Evolutionary conservation across 169 alveolate genomes (phyloP), one percentile per base, ranked within the genome.

Genomic region (Babesia divergens): DNA sequence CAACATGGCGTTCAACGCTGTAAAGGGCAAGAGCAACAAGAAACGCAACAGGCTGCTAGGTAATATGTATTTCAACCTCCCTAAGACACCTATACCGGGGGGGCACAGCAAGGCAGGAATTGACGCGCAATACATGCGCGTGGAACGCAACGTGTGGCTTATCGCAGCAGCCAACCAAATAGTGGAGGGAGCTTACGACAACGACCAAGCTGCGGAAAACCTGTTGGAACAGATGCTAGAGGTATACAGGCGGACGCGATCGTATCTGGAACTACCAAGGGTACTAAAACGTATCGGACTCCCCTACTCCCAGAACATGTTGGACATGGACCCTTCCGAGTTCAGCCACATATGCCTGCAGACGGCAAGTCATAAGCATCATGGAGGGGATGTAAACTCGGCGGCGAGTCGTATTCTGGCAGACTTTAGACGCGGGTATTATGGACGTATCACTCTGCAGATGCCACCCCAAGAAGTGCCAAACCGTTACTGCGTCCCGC

Each of bases 371-470:
- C 56, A 66, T 22, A 52, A 52, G 43, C 67, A 66, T 34, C 66
- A 62, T 44, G 79, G 72, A 0, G 74, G 83, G 49, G 83, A 89
- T 60, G 42, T 80, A 34, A 83, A 84, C 34, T 85, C 85, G 5
- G 93, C 93, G 4, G 82, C 93, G 26, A 81, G 84, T 81, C 83
- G 93, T 18, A 65, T 91, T 3, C 88, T 91, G 37, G 74, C 89
- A 24, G 95, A 91, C 59, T 83, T 91, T 60, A 44, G 90, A 34
- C 89, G 89, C 49, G 86, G 92, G 22, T 72, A 79, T 64, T 81
- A 87, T 16, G 95, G 95, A 5, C 46, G 86, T 28, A 60, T 83
- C 43, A 88, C 93, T 35, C 62, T 91, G 44, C 91, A 89, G 75
- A 68, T 70, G 3, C 95, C 95, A 4, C 88, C 72, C 9, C 31